These are phyloP conservation scores for Caloboletus firmus DNA, from an alignment of 1,284 basidiomycete genomes.

Conservation along the genomic window DNA sequence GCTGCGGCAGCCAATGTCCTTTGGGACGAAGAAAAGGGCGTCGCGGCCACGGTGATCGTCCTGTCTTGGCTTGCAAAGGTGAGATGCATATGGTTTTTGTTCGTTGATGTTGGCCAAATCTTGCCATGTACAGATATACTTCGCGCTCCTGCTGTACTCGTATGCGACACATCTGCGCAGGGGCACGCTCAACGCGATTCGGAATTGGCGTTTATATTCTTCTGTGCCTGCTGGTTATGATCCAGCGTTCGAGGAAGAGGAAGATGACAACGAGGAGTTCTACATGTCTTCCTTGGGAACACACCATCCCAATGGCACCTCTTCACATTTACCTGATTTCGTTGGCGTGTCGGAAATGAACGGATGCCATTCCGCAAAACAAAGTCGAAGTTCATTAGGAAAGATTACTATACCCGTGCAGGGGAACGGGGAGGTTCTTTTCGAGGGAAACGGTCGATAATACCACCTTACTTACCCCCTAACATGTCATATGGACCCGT, in stretches of 20 bases:
- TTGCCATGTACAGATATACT: constrained; percentile 73
- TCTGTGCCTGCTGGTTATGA: constrained; percentile 40
- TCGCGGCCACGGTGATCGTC: constrained; percentile 75
- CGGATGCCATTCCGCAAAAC: constrained; percentile 26
- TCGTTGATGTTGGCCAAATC: constrained; percentile 7
- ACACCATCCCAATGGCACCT: constrained; percentile 35
- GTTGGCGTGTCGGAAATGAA: constrained; percentile 48
- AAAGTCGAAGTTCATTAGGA: constrained; percentile 25
- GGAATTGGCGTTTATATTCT: constrained; percentile 49
- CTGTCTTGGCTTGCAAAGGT: constrained; percentile 91
- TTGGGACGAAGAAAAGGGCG: constrained; percentile 89
- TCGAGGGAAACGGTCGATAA: constrained; percentile 46
- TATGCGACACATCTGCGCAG: constrained; percentile 92
- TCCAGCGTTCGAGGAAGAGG: constrained; percentile 50
- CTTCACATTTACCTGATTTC: constrained; percentile 58
- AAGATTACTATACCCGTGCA: constrained; percentile 35
- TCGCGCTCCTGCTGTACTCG: constrained; percentile 89
- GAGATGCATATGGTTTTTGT: constrained; percentile 26
- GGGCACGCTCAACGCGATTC: constrained; percentile 85
- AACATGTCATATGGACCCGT: constrained; percentile 13
- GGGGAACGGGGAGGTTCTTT: constrained; percentile 51
- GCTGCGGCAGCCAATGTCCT: constrained; percentile 72
- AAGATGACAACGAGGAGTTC: constrained; percentile 62
- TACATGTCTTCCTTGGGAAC: constrained; percentile 60
- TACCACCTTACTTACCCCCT: constrained; percentile 22